phyloP scores from a whole-genome alignment of 805 yeast genomes.

The Schwanniomyces yamadae region DNA sequence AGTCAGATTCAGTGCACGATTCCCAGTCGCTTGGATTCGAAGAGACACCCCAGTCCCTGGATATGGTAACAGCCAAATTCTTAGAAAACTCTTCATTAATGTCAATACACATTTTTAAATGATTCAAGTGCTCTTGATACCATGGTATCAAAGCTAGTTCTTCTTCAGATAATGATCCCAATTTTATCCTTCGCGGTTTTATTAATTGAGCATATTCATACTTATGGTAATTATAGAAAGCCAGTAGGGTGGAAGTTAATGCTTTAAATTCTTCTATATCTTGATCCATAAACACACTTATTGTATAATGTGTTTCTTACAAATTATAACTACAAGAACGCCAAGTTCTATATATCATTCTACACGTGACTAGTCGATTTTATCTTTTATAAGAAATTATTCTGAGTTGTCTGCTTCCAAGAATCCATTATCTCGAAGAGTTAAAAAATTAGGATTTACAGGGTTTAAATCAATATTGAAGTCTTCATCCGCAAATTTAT shows the following conservation, averaged over 20 bases:
- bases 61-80: conserved; percentile 41
- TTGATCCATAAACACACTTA: conserved; percentile 4
- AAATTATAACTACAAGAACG: too few species aligned
- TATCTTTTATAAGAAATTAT: too few species aligned
- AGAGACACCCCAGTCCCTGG: conserved; percentile 51
- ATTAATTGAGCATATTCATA: conserved; percentile 34
- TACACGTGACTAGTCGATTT: too few species aligned
- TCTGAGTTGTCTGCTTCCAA: conserved; percentile 7
- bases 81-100: conserved; percentile 46
- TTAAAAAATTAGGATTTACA: conserved; percentile 14
- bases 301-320: too few species aligned
- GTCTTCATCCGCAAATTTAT: too few species aligned
- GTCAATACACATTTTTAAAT: conserved; percentile 42
- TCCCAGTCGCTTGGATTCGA: conserved; percentile 42
- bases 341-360: too few species aligned
- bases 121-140: conserved; percentile 43
- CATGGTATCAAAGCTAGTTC: conserved; percentile 50
- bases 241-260: conserved; percentile 35
- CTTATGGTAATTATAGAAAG: conserved; percentile 31
- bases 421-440: conserved; percentile 13
- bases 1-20: conserved; percentile 40
- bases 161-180: conserved; percentile 28
- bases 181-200: conserved; percentile 29
- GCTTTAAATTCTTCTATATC: conserved; percentile 36
- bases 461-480: too few species aligned